Evolutionary conservation across 73 alveolate genomes (phyloP).

Genomic region (Symbiodinium natans): DNA sequence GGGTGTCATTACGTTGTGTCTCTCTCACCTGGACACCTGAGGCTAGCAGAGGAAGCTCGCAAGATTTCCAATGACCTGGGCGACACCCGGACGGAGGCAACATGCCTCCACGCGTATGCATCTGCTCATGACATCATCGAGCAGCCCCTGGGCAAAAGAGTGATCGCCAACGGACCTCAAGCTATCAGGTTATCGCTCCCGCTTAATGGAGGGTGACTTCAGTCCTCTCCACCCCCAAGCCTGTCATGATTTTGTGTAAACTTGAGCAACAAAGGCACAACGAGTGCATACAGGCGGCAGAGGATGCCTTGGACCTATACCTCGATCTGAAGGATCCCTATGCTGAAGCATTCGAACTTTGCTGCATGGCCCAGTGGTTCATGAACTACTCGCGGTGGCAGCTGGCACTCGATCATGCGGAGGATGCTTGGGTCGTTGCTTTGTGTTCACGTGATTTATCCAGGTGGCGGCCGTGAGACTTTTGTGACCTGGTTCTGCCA

Average conservation of each 20-base stretch:
- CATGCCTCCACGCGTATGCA: slow-evolving; percentile 75
- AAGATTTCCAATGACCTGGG: background rate
- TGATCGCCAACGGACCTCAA: too few relatives aligned
- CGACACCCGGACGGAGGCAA: slow-evolving; percentile 59
- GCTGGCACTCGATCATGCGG: slow-evolving; percentile 56
- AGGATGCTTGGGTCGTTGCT: background rate
- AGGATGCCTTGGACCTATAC: slow-evolving; percentile 61
- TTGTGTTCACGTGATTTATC: background rate
- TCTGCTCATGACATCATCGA: slow-evolving; percentile 86
- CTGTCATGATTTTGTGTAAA: too few relatives aligned
- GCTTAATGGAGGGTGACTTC: too few relatives aligned
- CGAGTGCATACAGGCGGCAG: slow-evolving; percentile 81
- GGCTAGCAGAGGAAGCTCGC: slow-evolving; percentile 70
- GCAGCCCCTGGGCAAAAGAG: slow-evolving; percentile 11
- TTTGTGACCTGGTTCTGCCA: background rate
- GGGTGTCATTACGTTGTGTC: background rate
- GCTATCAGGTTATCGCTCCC: too few relatives aligned
- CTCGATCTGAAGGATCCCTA: slow-evolving; percentile 61
- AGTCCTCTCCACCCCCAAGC: too few relatives aligned
- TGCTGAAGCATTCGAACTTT: slow-evolving; percentile 84
- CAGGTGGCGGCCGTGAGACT: background rate
- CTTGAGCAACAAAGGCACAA: slow-evolving; percentile 39
- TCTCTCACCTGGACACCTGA: background rate
- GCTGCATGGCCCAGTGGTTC: slow-evolving; percentile 93
- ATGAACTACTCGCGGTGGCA: slow-evolving; percentile 64